Base-by-base conservation (phyloP, 192 early-diverging fungal species). In the Coemansia sp. region DNA sequence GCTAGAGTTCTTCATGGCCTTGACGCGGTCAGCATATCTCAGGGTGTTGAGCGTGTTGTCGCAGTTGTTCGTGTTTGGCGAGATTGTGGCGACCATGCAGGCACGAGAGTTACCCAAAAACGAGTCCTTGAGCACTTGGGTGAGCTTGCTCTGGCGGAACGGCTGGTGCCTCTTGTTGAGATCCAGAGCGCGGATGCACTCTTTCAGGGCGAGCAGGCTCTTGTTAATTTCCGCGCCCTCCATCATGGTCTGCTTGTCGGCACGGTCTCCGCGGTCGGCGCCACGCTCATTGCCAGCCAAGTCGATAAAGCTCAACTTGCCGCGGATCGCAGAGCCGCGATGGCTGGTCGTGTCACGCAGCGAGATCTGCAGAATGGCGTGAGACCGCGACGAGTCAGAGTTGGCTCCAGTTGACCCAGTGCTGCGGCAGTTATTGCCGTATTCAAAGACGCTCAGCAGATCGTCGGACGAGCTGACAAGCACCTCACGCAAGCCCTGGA, bases 171-270 rank as follows among this genome's bases (percentile, higher is more conserved):
- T 90, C 58, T 94, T 95, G 60, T 91, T 91, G 65, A 94, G 88
- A 66, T 98, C 97, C 37, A 98, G 72, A 1, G 97, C 95, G 52
- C 95, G 89, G 75, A 99, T 99, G 63, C 95, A 98, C 66, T 98
- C 95, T 72, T 99, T 98, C 60, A 99, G 74, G 0, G 97, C 97
- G 55, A 99, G 78, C 62, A 99, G 82, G 70, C 93, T 94, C 76
- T 98, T 98, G 84, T 99, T 99, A 82, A 99, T 99, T 80, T 99
- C 95, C 1, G 95, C 92, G 12, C 95, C 97, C 68, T 99, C 97
- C 95, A 95, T 95, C 68, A 93, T 87, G 69, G 95, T 98, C 76
- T 97, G 91, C 46, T 88, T 83, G 76, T 97, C 89, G 3, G 94
- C 82, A 21, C 59, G 66, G 58, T 97, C 95, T 17, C 95, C 95